Percentiles rank a stretch among this genome's conserved stretches.
These are phyloP conservation scores for Yamadazyma membranifaciens DNA, from an alignment of 1,139 yeast genomes.

Conservation along the genomic window DNA sequence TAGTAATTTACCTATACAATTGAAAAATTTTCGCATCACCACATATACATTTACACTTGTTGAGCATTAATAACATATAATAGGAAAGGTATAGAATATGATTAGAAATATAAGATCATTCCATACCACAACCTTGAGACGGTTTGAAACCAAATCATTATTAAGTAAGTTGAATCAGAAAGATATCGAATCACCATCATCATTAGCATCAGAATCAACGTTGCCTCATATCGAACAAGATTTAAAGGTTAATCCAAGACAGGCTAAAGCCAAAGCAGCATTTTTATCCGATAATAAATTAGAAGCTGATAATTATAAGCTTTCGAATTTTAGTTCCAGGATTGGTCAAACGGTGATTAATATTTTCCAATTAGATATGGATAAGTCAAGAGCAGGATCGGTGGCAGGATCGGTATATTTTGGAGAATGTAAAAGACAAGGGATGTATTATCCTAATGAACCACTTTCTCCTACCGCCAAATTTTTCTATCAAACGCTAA, in stretches of 20 bases:
- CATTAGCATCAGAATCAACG: slow-evolving; percentile 48
- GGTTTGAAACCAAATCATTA: slow-evolving; percentile 15
- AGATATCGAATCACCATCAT: slow-evolving; percentile 33
- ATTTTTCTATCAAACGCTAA: slow-evolving; percentile 77
- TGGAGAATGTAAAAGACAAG: slow-evolving; percentile 84
- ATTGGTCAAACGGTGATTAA: slow-evolving; percentile 73
- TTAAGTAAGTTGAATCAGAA: slow-evolving; percentile 13
- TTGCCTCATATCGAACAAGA: slow-evolving; percentile 47
- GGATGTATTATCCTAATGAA: slow-evolving; percentile 70
- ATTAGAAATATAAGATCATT: slow-evolving; percentile 4
- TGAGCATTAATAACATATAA: not conserved
- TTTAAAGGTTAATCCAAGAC: slow-evolving; percentile 38
- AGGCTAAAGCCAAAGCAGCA: slow-evolving; percentile 44
- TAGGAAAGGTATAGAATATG: not conserved
- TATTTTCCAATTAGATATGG: slow-evolving; percentile 81
- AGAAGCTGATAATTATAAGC: slow-evolving; percentile 54
- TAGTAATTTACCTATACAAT: too few species aligned
- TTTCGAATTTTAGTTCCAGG: slow-evolving; percentile 68
- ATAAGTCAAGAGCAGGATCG: slow-evolving; percentile 87
- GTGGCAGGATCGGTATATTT: slow-evolving; percentile 88
- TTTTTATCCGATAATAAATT: slow-evolving; percentile 54
- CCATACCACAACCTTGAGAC: not conserved
- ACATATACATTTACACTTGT: too few species aligned
- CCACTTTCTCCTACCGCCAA: slow-evolving; percentile 62
- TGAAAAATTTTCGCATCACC: too few species aligned